Percentiles rank a stretch among this genome's conserved stretches.
These are phyloP conservation scores for Sisymbrium altissimum DNA, from an alignment of 345 rosid species.

Conservation along the genomic window DNA sequence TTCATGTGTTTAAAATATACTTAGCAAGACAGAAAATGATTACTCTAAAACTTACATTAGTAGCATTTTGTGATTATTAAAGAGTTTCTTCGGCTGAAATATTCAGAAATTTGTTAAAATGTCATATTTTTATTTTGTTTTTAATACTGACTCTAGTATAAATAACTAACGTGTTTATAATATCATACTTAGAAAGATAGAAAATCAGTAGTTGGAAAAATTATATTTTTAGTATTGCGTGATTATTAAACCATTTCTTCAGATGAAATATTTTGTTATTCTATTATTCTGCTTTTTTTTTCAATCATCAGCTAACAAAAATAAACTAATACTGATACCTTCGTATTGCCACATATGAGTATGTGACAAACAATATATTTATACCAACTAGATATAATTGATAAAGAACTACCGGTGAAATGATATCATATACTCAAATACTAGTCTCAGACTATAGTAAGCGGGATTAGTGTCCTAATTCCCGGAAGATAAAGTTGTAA, in stretches of 20 bases:
- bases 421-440: constrained; percentile 6
- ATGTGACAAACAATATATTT: background rate
- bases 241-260: background rate
- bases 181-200: background rate
- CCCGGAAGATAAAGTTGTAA: constrained; percentile 28
- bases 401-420: background rate
- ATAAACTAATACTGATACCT: background rate
- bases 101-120: background rate
- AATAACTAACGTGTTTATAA: background rate
- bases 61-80: too few relatives aligned
- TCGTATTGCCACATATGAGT: background rate
- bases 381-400: background rate
- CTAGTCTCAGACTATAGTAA: too few relatives aligned
- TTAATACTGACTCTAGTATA: background rate
- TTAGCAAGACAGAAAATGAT: too few relatives aligned
- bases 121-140: background rate
- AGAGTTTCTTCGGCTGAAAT: too few relatives aligned
- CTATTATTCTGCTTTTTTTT: background rate
- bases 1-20: too few relatives aligned
- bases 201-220: background rate
- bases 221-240: background rate
- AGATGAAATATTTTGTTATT: background rate
- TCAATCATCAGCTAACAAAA: background rate
- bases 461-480: constrained; percentile 36
- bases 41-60: too few relatives aligned